Evolutionary conservation across 1,284 basidiomycete species (phyloP).

Genomic region (Pulchroboletus neoregius): DNA sequence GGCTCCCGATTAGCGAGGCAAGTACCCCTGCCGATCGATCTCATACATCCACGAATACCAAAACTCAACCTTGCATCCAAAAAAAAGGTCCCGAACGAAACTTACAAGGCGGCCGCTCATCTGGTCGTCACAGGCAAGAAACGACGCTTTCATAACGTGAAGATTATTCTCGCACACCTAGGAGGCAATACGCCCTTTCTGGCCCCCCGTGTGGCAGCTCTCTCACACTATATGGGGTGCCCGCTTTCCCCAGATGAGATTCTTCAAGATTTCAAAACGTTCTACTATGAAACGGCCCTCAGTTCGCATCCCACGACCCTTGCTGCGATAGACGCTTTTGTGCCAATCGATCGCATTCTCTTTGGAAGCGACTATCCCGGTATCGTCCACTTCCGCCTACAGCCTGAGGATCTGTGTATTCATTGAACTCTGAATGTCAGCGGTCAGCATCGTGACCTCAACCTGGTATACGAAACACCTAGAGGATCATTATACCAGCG

Average conservation of each 20-base stretch:
- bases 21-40: conserved; percentile 17
- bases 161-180: conserved; percentile 64
- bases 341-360: conserved; percentile 46
- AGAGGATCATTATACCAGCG: conserved; percentile 41
- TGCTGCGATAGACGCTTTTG: conserved; percentile 46
- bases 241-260: conserved; percentile 55
- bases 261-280: conserved; percentile 58
- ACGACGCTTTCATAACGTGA: conserved; percentile 52
- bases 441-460: conserved; percentile 51
- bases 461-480: conserved; percentile 57
- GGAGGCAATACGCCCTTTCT: conserved; percentile 61
- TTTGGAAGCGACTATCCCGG: conserved; percentile 77
- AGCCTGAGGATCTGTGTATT: background rate
- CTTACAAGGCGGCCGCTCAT: conserved; percentile 72
- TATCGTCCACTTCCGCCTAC: conserved; percentile 22
- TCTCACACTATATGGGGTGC: conserved; percentile 66
- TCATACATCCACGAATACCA: background rate
- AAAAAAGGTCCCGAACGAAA: conserved; percentile 67
- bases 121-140: conserved; percentile 67
- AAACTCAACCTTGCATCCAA: conserved; percentile 18
- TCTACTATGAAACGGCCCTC: conserved; percentile 70
- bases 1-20: conserved; percentile 67
- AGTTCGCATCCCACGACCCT: conserved; percentile 52
- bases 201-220: conserved; percentile 59
- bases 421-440: conserved; percentile 33